Conservation (phyloP, 352 stramenopile genomes). For the Aphanomyces euteiches region DNA sequence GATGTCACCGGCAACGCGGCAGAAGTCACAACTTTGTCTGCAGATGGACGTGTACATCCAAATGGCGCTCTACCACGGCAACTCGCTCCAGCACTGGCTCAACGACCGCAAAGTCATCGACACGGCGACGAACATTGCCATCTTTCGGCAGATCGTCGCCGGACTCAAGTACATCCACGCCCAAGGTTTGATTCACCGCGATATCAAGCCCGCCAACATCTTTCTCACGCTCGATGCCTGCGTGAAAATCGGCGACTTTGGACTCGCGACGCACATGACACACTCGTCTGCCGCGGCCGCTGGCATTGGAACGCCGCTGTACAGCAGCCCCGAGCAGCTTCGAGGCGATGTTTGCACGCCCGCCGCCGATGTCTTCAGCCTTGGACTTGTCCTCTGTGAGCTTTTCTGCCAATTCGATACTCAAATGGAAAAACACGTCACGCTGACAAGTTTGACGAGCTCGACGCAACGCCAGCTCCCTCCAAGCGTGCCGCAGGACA, state of each 20-base stretch:
- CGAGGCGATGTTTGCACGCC: conserved; percentile 42
- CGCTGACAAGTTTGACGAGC: conserved; percentile 44
- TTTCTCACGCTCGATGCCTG: conserved; percentile 69
- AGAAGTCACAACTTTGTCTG: conserved; percentile 42
- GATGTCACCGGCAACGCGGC: conserved; percentile 31
- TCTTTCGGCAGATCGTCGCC: conserved; percentile 68
- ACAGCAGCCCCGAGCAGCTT: conserved; percentile 71
- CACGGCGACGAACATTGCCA: conserved; percentile 50
- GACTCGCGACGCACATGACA: conserved; percentile 58
- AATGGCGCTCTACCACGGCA: conserved; percentile 92
- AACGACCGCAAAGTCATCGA: conserved; percentile 50
- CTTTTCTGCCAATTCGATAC: conserved; percentile 71
- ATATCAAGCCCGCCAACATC: conserved; percentile 81
- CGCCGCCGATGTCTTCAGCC: conserved; percentile 67
- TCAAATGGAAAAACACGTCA: conserved; percentile 71
- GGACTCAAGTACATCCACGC: conserved; percentile 75
- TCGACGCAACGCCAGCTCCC: conserved; percentile 40
- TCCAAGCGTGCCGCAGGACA: conserved; percentile 32
- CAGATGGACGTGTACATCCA: conserved; percentile 89
- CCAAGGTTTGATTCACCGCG: conserved; percentile 66
- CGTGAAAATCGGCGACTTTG: conserved; percentile 83
- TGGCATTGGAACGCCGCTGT: conserved; percentile 63
- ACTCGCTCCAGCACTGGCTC: conserved; percentile 81
- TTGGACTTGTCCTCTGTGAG: conserved; percentile 69
- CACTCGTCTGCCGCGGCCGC: conserved; percentile 44